Evolutionary conservation across 2,329 filamentous ascomycete species (phyloP).

Genomic region (Pseudogymnoascus sp.): DNA sequence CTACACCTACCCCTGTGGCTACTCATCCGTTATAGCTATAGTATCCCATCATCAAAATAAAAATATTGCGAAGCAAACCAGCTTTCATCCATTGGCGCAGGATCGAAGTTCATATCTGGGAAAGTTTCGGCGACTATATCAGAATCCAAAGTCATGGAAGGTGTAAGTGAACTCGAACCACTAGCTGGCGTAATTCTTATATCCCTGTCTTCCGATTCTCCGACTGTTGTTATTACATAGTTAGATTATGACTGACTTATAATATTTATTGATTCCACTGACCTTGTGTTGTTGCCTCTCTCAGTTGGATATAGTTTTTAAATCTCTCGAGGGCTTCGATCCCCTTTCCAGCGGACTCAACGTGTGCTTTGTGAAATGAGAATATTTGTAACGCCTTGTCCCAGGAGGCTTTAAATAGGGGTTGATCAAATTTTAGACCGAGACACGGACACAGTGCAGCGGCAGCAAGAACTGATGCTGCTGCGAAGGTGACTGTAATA

Average conservation of each 20-base stretch:
- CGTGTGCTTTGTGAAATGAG: not conserved
- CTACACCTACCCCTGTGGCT: not conserved
- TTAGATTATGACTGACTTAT: not conserved
- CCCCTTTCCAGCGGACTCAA: not conserved
- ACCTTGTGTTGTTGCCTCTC: not conserved
- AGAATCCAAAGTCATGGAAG: not conserved
- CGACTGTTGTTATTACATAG: not conserved
- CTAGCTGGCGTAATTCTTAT: not conserved
- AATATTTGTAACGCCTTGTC: not conserved
- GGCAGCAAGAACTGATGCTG: conserved; percentile 14
- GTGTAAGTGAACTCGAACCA: not conserved
- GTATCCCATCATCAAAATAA: not conserved
- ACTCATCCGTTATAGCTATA: not conserved
- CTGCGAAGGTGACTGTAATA: conserved; percentile 14
- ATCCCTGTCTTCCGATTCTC: not conserved
- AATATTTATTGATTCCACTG: not conserved
- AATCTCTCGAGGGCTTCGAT: not conserved
- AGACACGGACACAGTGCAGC: conserved; percentile 8
- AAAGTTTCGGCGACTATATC: not conserved
- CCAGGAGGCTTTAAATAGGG: not conserved
- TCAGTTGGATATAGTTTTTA: not conserved
- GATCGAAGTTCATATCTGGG: not conserved
- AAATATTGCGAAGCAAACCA: not conserved
- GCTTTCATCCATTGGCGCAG: not conserved
- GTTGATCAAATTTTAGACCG: not conserved